These are phyloP conservation scores for Hypomyces perniciosus DNA, from an alignment of 2,329 filamentous ascomycete species.

Conservation along the genomic window DNA sequence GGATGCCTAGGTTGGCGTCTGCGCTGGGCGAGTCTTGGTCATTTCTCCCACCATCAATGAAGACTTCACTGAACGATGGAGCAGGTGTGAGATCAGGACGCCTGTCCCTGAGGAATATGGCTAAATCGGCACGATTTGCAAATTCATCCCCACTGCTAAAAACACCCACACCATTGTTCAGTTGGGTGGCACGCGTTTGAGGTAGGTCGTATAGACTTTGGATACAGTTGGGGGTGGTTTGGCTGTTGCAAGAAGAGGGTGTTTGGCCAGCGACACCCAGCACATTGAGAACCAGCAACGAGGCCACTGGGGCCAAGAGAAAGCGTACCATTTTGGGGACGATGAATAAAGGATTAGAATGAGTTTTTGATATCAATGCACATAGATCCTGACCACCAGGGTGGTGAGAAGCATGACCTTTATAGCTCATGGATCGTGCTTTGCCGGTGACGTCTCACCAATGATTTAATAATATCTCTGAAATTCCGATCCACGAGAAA, in stretches of 20 bases:
- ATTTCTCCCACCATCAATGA: not conserved
- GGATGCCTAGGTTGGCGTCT: not conserved
- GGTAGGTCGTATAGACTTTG: not conserved
- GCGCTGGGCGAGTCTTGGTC: not conserved
- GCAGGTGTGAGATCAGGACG: not conserved
- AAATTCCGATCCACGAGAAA: no score
- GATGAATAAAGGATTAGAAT: no score
- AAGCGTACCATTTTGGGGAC: no score
- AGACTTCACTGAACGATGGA: not conserved
- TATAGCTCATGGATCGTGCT: no score
- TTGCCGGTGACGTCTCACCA: no score
- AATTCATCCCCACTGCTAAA: not conserved
- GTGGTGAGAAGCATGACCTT: no score
- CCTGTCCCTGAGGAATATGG: not conserved
- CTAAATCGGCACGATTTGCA: not conserved
- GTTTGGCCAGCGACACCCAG: not conserved
- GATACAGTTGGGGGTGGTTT: not conserved
- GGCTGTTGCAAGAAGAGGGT: not conserved
- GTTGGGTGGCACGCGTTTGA: not conserved
- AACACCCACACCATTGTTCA: not conserved
- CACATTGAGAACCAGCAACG: not conserved
- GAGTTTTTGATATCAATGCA: no score
- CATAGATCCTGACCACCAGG: no score
- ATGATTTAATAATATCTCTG: no score
- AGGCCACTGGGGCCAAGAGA: not conserved